Conservation (phyloP, 169 alveolate species). For the Plasmodium inui region DNA sequence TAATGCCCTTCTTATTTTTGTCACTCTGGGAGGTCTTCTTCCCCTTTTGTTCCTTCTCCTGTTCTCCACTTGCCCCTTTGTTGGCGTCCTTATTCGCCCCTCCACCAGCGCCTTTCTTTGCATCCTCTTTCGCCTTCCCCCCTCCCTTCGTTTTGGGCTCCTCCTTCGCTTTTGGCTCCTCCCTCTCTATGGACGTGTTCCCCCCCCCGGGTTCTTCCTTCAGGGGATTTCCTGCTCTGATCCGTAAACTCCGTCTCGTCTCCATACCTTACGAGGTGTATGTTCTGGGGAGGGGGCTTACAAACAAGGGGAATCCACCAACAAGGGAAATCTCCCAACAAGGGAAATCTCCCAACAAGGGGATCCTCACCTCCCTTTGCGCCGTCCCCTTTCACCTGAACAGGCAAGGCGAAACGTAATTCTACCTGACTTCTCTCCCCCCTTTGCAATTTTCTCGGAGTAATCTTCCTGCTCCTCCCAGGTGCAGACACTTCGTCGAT, state of each 20-base stretch:
- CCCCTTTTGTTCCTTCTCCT: not conserved
- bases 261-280: slow-evolving; percentile 13
- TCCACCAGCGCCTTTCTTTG: not conserved
- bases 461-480: not conserved
- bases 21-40: not conserved
- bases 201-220: not conserved
- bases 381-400: not conserved
- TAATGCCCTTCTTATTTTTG: not conserved
- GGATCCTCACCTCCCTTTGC: not conserved
- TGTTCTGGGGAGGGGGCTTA: not conserved
- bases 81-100: not conserved
- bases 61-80: not conserved
- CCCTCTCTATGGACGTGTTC: not conserved
- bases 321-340: no score
- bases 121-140: not conserved
- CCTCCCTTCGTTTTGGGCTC: not conserved
- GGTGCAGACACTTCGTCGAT: not conserved
- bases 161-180: not conserved
- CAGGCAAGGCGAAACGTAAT: not conserved
- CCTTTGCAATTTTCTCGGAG: not conserved
- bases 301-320: no score
- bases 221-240: not conserved
- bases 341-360: not conserved
- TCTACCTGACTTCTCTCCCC: not conserved
- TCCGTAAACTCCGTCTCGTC: slow-evolving; percentile 29